phyloP scores from a whole-genome alignment of 2,329 filamentous ascomycete species.

The Colletotrichum chrysophilum region DNA sequence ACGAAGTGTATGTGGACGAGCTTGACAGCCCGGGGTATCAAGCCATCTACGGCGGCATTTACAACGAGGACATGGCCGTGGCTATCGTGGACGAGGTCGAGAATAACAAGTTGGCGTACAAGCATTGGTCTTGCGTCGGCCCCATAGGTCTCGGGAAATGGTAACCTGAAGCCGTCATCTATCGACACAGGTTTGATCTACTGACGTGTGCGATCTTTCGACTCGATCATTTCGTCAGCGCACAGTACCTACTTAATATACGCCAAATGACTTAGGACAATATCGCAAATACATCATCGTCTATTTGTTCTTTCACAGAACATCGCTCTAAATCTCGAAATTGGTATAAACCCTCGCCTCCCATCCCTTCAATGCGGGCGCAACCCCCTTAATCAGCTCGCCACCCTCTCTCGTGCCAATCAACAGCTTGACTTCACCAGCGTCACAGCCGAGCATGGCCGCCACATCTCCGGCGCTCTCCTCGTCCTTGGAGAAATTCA shows the following conservation, averaged over 20 bases:
- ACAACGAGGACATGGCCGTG: not conserved
- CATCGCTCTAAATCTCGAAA: slow-evolving; percentile 15
- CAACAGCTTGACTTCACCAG: slow-evolving; percentile 27
- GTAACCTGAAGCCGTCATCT: not conserved
- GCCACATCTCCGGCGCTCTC: slow-evolving; percentile 30
- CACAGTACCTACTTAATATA: not conserved
- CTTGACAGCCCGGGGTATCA: not conserved
- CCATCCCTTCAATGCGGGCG: slow-evolving; percentile 27
- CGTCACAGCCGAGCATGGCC: slow-evolving; percentile 23
- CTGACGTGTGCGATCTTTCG: too few species aligned
- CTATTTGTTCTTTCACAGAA: not conserved
- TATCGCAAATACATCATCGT: not conserved
- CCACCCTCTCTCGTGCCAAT: slow-evolving; percentile 26
- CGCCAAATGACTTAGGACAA: too few species aligned
- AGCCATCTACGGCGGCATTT: not conserved
- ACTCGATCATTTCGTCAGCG: not conserved
- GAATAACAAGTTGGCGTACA: not conserved
- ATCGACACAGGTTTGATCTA: not conserved
- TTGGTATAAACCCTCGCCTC: slow-evolving; percentile 32
- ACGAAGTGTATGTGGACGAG: not conserved
- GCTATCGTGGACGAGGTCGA: not conserved
- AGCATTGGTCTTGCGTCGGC: not conserved
- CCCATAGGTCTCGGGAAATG: not conserved
- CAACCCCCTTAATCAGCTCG: not conserved
- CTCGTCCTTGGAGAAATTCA: slow-evolving; percentile 51